Percentiles rank a stretch among this genome's conserved stretches.
Evolutionary conservation across 306 rosid genomes (phyloP).

Genomic region (Trichosanthes truncata): DNA sequence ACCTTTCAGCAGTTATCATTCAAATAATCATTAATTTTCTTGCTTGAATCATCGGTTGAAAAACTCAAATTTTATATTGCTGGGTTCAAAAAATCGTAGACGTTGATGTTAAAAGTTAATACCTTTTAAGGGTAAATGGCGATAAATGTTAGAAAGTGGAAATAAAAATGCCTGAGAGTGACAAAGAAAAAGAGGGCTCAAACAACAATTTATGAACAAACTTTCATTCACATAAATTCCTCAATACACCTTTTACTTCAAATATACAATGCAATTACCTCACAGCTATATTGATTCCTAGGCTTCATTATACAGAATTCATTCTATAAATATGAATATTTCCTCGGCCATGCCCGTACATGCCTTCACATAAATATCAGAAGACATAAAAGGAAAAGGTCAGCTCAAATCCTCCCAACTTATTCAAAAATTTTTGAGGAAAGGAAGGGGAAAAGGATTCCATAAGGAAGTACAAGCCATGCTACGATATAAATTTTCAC

Average conservation of each 20-base stretch:
- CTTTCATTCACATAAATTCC: not conserved
- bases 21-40: not conserved
- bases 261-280: constrained; percentile 5
- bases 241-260: not conserved
- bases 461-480: not conserved
- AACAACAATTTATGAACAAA: not conserved
- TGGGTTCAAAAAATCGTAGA: not conserved
- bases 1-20: not conserved
- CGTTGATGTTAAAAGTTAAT: not conserved
- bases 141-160: not conserved
- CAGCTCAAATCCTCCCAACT: not conserved
- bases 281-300: constrained; percentile 2
- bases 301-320: constrained; percentile 1
- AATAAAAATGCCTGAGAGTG: not conserved
- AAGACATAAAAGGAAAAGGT: constrained; percentile 8
- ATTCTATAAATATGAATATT: not conserved
- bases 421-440: not conserved
- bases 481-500: not conserved
- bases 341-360: not conserved
- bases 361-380: constrained; percentile 11
- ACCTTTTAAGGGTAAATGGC: not conserved
- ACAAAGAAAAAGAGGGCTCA: not conserved
- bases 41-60: not conserved
- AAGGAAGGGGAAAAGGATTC: not conserved
- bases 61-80: not conserved